These are phyloP conservation scores for Strigomonas culicis DNA, from an alignment of 208 protist species.

Conservation along the genomic window DNA sequence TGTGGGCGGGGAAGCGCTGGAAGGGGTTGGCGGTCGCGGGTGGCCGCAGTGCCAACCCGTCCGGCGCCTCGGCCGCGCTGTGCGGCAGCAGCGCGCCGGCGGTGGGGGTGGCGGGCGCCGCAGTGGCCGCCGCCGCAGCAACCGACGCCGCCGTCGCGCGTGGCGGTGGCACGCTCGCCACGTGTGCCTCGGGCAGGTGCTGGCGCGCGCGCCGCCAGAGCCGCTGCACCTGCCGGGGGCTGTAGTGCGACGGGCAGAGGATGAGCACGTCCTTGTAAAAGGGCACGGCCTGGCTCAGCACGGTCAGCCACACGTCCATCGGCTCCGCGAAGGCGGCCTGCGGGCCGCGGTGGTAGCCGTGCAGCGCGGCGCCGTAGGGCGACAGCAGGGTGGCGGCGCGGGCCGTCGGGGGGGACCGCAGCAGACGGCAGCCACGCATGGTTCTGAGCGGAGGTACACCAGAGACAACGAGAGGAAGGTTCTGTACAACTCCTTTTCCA, in stretches of 20 bases:
- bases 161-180: slow-evolving; percentile 35
- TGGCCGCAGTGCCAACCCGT: slow-evolving; percentile 3
- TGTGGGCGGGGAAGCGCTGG: slow-evolving; percentile 29
- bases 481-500: background rate
- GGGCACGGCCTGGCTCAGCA: slow-evolving; percentile 63
- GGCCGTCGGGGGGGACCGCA: no score
- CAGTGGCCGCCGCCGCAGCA: background rate
- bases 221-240: slow-evolving; percentile 16
- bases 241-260: slow-evolving; percentile 43
- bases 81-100: background rate
- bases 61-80: background rate
- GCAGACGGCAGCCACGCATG: no score
- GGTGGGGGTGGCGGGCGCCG: background rate
- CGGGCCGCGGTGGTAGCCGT: slow-evolving; percentile 40
- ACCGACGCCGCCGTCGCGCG: no score
- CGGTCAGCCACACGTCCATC: slow-evolving; percentile 66
- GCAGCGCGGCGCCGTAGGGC: slow-evolving; percentile 42
- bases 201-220: slow-evolving; percentile 34
- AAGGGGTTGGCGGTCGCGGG: slow-evolving; percentile 23
- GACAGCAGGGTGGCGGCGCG: no score
- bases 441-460: no score
- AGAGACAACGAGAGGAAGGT: background rate
- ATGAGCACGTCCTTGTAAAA: slow-evolving; percentile 72
- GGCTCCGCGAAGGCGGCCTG: slow-evolving; percentile 56
- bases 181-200: slow-evolving; percentile 46